Evolutionary conservation across 345 rosid species (phyloP), one percentile per base, ranked within the genome.

Genomic region (Carallia pectinifolia): DNA sequence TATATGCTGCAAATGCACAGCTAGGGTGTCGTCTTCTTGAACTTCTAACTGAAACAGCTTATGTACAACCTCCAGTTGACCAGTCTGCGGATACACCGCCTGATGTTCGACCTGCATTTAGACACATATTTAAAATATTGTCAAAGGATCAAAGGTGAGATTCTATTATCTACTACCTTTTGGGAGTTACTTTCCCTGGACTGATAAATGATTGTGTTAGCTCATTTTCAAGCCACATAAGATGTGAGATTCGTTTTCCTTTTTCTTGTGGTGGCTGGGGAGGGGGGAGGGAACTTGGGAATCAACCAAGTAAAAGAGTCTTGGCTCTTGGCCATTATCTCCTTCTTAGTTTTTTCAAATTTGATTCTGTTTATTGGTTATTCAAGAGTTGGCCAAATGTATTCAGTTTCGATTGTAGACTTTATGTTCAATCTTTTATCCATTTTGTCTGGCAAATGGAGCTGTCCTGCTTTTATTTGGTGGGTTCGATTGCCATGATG

Each of bases 41-140:
- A 73, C 81, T 94, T 65, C 71, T 94, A 77, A 89, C 82, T 23
- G 96, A 90, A 82, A 64, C 92, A 68, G 97, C 98, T 71, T 88
- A 80, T 82, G 88, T 94, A 34, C 98, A 91, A 80, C 84, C 92
- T 83, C 96, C 98, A 2, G 68, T 81, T 62, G 76, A 81, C 68
- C 97, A 86, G 80, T 79, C 85, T 71, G 88, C 76, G 9, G 91
- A 88, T 68, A 55, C 77, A 69, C 88, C 93, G 53, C 98, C 92
- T 4, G 95, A 88, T 78, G 79, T 94, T 72, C 96, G 97, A 63
- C 98, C 98, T 71, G 98, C 98, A 36, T 91, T 94, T 76, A 86
- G 82, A 58, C 98, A 94, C 75, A 86, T 52, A 70, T 82, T 85
- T 71, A 91, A 84, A 82, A 79, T 77, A 54, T 78, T 87, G 53